Evolutionary conservation across 805 yeast genomes (phyloP).

Genomic region (Candida orba): DNA sequence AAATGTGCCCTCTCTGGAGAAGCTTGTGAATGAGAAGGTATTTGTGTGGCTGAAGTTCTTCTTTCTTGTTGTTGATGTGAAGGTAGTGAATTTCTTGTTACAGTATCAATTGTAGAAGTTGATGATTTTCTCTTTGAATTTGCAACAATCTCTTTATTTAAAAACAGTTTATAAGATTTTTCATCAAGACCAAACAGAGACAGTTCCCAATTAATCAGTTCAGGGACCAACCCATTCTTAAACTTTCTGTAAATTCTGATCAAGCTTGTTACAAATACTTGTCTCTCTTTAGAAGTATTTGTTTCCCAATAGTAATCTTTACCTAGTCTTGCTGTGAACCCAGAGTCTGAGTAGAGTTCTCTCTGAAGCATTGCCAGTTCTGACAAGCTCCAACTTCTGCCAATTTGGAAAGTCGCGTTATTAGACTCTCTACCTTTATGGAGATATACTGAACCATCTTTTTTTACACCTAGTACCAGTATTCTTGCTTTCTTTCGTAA

Average conservation of each 20-base stretch:
- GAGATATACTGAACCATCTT: constrained; percentile 59
- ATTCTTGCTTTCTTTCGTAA: constrained; percentile 55
- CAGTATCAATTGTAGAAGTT: neutral
- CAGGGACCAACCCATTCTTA: constrained; percentile 49
- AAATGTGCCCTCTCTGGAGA: neutral
- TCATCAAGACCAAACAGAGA: constrained; percentile 33
- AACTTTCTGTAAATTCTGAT: constrained; percentile 47
- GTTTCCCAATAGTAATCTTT: constrained; percentile 85
- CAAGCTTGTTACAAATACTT: constrained; percentile 48
- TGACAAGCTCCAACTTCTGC: constrained; percentile 84
- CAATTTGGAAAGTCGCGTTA: constrained; percentile 76
- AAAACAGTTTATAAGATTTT: constrained; percentile 24
- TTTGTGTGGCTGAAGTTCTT: neutral
- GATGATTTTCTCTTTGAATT: neutral
- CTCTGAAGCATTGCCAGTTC: constrained; percentile 54
- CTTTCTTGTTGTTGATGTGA: no score
- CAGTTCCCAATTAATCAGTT: constrained; percentile 44
- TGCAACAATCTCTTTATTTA: constrained; percentile 11
- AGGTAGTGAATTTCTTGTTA: no score
- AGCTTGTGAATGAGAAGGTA: neutral
- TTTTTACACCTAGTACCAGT: constrained; percentile 48
- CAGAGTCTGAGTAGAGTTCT: constrained; percentile 45
- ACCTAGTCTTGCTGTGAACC: constrained; percentile 54
- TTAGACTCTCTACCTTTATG: constrained; percentile 83
- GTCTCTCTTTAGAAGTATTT: constrained; percentile 46